A percentile compares a stretch with the other conserved stretches of the same genome.
Conservation (phyloP, 768 basidiomycete species). For the Boletus coccyginus region DNA sequence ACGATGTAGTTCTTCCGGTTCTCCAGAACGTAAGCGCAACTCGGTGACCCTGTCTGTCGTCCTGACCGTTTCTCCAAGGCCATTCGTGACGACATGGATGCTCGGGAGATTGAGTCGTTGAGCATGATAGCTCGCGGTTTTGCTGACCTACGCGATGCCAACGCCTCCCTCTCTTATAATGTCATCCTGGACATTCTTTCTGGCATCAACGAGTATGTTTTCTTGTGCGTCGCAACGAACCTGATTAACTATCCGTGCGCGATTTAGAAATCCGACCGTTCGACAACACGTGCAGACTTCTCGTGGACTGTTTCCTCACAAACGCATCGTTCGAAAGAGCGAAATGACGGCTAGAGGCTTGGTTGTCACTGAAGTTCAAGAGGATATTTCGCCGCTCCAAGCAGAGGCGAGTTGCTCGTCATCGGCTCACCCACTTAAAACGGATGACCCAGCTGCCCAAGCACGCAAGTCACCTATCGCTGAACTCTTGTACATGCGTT, state of each 20-base stretch:
- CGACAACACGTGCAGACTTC: conserved; percentile 81
- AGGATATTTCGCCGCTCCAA: conserved; percentile 58
- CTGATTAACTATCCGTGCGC: conserved; percentile 5
- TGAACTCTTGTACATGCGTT: conserved; percentile 94
- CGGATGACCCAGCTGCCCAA: conserved; percentile 40
- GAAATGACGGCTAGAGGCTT: conserved; percentile 85
- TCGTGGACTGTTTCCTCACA: conserved; percentile 78
- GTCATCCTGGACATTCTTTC: conserved; percentile 86
- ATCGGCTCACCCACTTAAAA: conserved; percentile 30
- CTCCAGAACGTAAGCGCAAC: conserved; percentile 60
- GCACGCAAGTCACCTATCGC: conserved; percentile 84
- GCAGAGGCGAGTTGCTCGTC: conserved; percentile 32
- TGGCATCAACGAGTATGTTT: conserved; percentile 85
- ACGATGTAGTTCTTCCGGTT: conserved; percentile 81
- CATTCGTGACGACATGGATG: conserved; percentile 82
- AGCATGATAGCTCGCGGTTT: conserved; percentile 91
- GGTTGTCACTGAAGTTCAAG: conserved; percentile 78
- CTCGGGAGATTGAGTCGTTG: conserved; percentile 82
- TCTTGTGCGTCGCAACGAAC: background rate
- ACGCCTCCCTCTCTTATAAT: conserved; percentile 83
- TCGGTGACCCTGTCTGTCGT: background rate
- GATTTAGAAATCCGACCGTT: conserved; percentile 66
- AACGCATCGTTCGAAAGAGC: conserved; percentile 73
- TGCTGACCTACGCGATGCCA: conserved; percentile 75
- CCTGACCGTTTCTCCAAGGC: conserved; percentile 40